Percentiles rank a stretch among this genome's conserved stretches.
phyloP scores from a whole-genome alignment of 78 protist genomes.

The Dictyostelium brefeldianum region DNA sequence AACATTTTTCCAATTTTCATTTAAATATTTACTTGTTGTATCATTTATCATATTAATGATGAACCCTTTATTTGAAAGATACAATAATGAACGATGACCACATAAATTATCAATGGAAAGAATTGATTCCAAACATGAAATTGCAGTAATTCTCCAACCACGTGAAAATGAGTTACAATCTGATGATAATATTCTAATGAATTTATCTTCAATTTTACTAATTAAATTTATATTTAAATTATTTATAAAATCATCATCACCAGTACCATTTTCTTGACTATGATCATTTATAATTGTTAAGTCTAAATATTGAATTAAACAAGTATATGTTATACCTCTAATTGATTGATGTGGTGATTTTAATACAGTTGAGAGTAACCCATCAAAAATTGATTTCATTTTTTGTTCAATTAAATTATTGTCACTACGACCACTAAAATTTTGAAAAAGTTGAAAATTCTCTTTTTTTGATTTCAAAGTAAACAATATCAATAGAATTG shows the following conservation, averaged over 20 bases:
- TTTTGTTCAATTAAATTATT: conserved; percentile 31
- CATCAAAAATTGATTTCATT: conserved; percentile 66
- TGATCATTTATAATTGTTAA: neutral
- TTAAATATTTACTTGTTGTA: neutral
- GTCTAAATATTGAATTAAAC: conserved; percentile 38
- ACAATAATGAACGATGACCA: conserved; percentile 10
- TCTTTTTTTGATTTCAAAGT: conserved; percentile 40
- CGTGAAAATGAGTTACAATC: conserved; percentile 57
- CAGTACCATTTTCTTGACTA: neutral
- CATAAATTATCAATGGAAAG: conserved; percentile 12
- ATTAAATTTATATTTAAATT: conserved; percentile 25
- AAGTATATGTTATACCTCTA: conserved; percentile 66
- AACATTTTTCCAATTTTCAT: conserved; percentile 28
- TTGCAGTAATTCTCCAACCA: conserved; percentile 75
- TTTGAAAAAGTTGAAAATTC: neutral
- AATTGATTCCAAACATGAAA: conserved; percentile 35
- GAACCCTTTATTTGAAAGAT: conserved; percentile 22
- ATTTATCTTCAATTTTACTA: conserved; percentile 51
- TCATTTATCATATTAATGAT: conserved; percentile 33
- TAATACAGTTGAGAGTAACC: conserved; percentile 23
- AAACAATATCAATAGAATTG: conserved; percentile 7
- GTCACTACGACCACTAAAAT: neutral
- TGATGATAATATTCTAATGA: conserved; percentile 24
- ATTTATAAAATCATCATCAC: neutral
- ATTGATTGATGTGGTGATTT: conserved; percentile 63